Conservation (phyloP, 495 filamentous ascomycete genomes). For the Neurospora cerealis region DNA sequence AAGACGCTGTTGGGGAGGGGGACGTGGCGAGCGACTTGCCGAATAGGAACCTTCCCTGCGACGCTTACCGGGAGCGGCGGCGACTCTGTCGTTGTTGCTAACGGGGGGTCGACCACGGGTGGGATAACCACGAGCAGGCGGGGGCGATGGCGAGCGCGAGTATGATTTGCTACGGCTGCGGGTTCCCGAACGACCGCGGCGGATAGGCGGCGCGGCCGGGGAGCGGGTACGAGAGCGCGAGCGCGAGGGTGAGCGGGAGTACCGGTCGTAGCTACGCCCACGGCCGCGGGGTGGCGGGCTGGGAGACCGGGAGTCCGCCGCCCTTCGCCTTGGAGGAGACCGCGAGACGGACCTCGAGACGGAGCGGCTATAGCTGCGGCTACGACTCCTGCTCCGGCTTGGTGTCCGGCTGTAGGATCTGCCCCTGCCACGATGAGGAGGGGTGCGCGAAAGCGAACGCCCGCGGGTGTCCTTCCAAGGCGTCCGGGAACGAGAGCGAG, state of each 20-base stretch:
- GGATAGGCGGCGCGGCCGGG: not conserved
- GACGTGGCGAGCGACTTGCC: slow-evolving; percentile 2
- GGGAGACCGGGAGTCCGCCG: slow-evolving; percentile 19
- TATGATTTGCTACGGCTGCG: slow-evolving; percentile 8
- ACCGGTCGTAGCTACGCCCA: slow-evolving; percentile 10
- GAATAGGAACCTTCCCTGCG: slow-evolving; percentile 12
- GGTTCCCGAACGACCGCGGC: slow-evolving; percentile 3
- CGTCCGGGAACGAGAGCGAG: slow-evolving; percentile 28
- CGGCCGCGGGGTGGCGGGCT: slow-evolving; percentile 18
- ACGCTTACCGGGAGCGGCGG: slow-evolving; percentile 5
- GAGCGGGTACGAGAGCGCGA: slow-evolving; percentile 4
- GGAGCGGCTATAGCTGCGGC: slow-evolving; percentile 20
- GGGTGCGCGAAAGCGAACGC: slow-evolving; percentile 30
- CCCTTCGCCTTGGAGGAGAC: slow-evolving; percentile 21
- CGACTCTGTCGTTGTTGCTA: not conserved
- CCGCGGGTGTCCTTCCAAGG: slow-evolving; percentile 17
- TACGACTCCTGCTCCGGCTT: slow-evolving; percentile 6
- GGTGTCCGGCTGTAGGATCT: slow-evolving; percentile 25
- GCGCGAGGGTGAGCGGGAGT: slow-evolving; percentile 15
- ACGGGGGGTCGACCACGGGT: not conserved
- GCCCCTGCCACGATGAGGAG: slow-evolving; percentile 20
- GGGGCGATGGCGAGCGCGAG: slow-evolving; percentile 8
- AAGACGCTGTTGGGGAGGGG: slow-evolving; percentile 4
- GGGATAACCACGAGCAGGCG: not conserved
- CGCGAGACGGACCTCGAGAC: slow-evolving; percentile 18